Conservation (phyloP, 1,139 yeast genomes). For the Kurtzmaniella natalensis region DNA sequence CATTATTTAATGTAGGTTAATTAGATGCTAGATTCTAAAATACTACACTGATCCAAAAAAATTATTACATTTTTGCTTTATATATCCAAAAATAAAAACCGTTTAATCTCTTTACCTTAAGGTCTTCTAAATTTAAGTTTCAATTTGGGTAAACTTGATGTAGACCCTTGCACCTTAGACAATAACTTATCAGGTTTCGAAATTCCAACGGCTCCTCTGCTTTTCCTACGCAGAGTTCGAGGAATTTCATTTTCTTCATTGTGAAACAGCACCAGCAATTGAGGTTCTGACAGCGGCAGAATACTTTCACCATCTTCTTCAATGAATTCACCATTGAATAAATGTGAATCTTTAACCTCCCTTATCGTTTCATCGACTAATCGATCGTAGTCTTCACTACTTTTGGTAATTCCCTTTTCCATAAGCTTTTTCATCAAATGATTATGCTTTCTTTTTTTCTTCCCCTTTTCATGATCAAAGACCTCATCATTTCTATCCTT, state of each 20-base stretch:
- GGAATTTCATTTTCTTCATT: too few species aligned
- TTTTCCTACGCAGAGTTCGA: constrained; percentile 18
- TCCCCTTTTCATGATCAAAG: not conserved
- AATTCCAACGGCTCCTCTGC: constrained; percentile 23
- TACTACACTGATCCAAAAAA: too few species aligned
- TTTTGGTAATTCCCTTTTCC: constrained; percentile 19
- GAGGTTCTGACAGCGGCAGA: constrained; percentile 1
- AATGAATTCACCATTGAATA: constrained; percentile 28
- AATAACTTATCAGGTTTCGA: constrained; percentile 5
- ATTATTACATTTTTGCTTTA: too few species aligned
- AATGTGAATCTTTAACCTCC: constrained; percentile 23
- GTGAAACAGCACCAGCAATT: too few species aligned
- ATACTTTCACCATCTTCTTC: constrained; percentile 11
- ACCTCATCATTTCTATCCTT: not conserved
- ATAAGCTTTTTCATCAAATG: constrained; percentile 28
- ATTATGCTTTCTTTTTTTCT: constrained; percentile 3
- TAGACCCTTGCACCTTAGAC: constrained; percentile 3
- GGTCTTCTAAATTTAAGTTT: constrained; percentile 16
- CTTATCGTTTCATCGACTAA: constrained; percentile 21
- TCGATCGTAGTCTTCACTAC: constrained; percentile 22
- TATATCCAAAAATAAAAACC: too few species aligned
- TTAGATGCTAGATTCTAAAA: too few species aligned
- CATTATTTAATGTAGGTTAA: too few species aligned
- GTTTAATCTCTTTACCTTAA: constrained; percentile 1
- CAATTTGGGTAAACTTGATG: constrained; percentile 16